phyloP scores from a whole-genome alignment of 2,329 filamentous ascomycete genomes.

The Calonectria henricotiae region DNA sequence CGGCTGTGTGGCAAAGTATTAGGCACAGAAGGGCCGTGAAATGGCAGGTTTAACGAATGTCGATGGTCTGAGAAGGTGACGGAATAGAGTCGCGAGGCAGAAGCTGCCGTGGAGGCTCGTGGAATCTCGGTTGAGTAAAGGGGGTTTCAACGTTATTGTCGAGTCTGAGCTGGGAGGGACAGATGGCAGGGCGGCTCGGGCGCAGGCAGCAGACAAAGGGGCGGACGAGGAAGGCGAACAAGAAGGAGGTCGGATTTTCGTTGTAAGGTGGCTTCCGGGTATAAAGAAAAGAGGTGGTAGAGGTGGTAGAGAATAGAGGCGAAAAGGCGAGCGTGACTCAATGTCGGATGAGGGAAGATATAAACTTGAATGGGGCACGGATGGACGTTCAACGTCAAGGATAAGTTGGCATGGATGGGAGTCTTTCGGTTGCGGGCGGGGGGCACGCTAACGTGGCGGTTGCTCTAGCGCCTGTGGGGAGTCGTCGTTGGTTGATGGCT shows the following conservation, averaged over 20 bases:
- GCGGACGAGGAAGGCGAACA: conserved; percentile 20
- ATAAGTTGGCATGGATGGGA: conserved; percentile 28
- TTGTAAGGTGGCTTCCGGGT: conserved; percentile 1
- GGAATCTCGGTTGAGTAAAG: conserved; percentile 29
- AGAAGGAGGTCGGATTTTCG: conserved; percentile 20
- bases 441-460: conserved; percentile 48
- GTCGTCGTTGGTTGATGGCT: conserved; percentile 40
- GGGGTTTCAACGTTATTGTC: conserved; percentile 30
- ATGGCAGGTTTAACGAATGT: not conserved
- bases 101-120: conserved; percentile 24
- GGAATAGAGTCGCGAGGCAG: conserved; percentile 4
- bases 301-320: not conserved
- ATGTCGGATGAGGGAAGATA: conserved; percentile 25
- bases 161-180: conserved; percentile 19
- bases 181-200: conserved; percentile 37
- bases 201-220: conserved; percentile 30
- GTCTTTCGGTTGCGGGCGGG: conserved; percentile 25
- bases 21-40: not conserved
- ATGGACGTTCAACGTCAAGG: conserved; percentile 38
- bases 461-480: conserved; percentile 49
- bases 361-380: conserved; percentile 42
- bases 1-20: not conserved
- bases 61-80: not conserved
- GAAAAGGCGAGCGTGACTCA: conserved; percentile 4
- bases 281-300: conserved; percentile 8